These are phyloP conservation scores for Luvunga scandens DNA, from an alignment of 345 rosid genomes.

Conservation along the genomic window DNA sequence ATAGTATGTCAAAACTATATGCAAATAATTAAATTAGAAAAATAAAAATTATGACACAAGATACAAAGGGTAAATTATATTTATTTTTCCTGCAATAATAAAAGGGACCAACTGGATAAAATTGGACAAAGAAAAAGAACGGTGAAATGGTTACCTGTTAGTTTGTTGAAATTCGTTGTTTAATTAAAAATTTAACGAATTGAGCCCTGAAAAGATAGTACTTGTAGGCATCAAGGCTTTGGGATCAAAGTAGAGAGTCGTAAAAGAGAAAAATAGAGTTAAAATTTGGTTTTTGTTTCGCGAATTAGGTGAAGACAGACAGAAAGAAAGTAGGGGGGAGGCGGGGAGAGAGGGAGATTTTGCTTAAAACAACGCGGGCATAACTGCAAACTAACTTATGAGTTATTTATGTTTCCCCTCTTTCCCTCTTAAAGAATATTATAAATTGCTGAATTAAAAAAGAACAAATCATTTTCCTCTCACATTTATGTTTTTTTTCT, in stretches of 20 bases:
- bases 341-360: slow-evolving; percentile 18
- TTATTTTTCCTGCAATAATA: no score
- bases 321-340: slow-evolving; percentile 18
- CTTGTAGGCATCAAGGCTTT: background rate
- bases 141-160: slow-evolving; percentile 26
- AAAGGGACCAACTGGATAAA: background rate
- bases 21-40: no score
- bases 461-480: no score
- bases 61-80: no score
- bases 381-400: slow-evolving; percentile 22
- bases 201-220: background rate
- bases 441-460: no score
- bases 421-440: no score
- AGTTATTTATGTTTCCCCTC: background rate
- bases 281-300: slow-evolving; percentile 9
- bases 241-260: background rate
- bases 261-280: slow-evolving; percentile 15
- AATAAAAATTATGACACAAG: no score
- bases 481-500: no score
- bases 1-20: no score
- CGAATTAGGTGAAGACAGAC: slow-evolving; percentile 23
- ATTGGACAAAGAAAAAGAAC: background rate
- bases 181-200: background rate
- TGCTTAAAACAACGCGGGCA: slow-evolving; percentile 37
- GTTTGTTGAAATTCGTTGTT: slow-evolving; percentile 8